These are phyloP conservation scores for Fusarium kyushuense DNA, from an alignment of 2,329 filamentous ascomycete species.

Conservation along the genomic window DNA sequence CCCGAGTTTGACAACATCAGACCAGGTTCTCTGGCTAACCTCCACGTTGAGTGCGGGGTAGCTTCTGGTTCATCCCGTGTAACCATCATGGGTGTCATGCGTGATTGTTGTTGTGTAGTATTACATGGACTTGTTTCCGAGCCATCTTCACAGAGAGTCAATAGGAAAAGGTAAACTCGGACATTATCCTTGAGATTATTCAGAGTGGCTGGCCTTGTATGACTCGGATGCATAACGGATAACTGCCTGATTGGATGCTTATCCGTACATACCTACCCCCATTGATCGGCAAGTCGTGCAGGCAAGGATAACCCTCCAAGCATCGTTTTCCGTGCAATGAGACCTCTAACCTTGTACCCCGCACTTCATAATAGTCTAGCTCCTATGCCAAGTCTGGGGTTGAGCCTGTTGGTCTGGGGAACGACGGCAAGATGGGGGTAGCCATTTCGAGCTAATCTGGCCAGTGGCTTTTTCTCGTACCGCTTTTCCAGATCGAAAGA, in stretches of 20 bases:
- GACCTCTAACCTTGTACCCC: constrained; percentile 32
- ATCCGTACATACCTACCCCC: constrained; percentile 24
- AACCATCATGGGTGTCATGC: background rate
- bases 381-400: constrained; percentile 38
- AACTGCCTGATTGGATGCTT: constrained; percentile 18
- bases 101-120: background rate
- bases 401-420: constrained; percentile 32
- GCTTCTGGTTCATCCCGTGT: background rate
- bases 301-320: background rate
- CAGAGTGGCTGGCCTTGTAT: constrained; percentile 10
- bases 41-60: constrained; percentile 17
- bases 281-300: background rate
- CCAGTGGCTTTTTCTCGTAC: constrained; percentile 6
- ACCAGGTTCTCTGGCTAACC: background rate
- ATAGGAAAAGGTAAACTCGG: constrained; percentile 26
- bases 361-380: constrained; percentile 28
- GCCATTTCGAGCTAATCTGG: constrained; percentile 10
- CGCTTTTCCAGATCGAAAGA: constrained; percentile 12
- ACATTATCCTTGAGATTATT: constrained; percentile 11
- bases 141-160: constrained; percentile 6
- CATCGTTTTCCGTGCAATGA: constrained; percentile 34
- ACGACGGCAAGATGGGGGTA: background rate
- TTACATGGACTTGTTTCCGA: constrained; percentile 21
- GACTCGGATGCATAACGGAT: constrained; percentile 25
- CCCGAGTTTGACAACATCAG: constrained; percentile 1